Percentiles rank a stretch among this genome's conserved stretches.
Evolutionary conservation across 2,329 filamentous ascomycete genomes (phyloP).

Genomic region (Xylariaceae sp.): DNA sequence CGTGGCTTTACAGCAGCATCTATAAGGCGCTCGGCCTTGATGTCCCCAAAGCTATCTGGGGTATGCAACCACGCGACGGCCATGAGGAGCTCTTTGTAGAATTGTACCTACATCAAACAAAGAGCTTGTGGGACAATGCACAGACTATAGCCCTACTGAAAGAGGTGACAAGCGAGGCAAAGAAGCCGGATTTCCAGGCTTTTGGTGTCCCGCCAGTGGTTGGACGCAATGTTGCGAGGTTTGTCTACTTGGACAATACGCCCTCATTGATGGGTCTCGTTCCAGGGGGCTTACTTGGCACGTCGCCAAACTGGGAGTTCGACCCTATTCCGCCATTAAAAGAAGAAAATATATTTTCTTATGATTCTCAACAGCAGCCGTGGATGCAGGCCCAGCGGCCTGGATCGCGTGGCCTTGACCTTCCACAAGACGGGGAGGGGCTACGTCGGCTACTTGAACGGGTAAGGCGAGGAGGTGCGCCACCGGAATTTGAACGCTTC

Average conservation of each 20-base stretch:
- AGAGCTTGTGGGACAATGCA: conserved; percentile 85
- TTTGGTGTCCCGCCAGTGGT: conserved; percentile 49
- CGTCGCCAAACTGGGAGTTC: conserved; percentile 74
- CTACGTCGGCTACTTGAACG: conserved; percentile 32
- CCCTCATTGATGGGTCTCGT: conserved; percentile 73
- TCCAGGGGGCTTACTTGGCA: conserved; percentile 68
- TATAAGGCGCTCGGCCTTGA: conserved; percentile 83
- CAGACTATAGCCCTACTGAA: conserved; percentile 73
- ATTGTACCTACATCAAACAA: conserved; percentile 77
- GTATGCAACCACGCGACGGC: conserved; percentile 69
- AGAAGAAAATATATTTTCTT: conserved; percentile 59
- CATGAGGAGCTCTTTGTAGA: conserved; percentile 74
- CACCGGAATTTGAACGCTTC: conserved; percentile 28
- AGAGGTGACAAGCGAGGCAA: conserved; percentile 67
- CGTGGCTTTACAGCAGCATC: conserved; percentile 84
- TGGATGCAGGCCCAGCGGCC: conserved; percentile 46
- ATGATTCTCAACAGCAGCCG: conserved; percentile 50
- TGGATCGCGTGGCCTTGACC: conserved; percentile 1
- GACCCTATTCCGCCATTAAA: conserved; percentile 80
- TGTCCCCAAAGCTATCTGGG: conserved; percentile 83
- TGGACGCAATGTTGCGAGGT: conserved; percentile 67
- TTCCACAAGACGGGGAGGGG: conserved; percentile 21
- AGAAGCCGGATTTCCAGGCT: conserved; percentile 49
- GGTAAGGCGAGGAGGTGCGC: conserved; percentile 31
- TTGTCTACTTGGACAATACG: conserved; percentile 79